phyloP scores from a whole-genome alignment of 192 early-diverging fungal species.

The Rhizophagus prolifer region DNA sequence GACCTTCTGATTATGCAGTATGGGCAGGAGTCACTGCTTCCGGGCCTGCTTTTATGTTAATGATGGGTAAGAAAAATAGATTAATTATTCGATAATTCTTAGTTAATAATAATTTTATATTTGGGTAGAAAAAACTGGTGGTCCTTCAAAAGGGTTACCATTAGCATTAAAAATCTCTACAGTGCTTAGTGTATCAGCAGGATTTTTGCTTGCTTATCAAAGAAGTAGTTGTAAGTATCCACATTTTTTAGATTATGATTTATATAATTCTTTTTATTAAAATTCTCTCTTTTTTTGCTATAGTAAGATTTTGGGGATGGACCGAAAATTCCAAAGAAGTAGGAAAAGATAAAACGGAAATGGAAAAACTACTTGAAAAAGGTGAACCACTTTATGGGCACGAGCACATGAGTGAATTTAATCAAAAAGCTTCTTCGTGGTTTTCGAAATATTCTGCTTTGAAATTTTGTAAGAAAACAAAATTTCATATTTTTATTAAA shows the following conservation, averaged over 20 bases:
- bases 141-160: constrained; percentile 38
- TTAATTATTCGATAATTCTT: neutral
- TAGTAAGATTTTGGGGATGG: constrained; percentile 92
- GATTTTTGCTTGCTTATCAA: constrained; percentile 80
- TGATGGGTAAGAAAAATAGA: constrained; percentile 63
- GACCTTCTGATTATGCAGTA: constrained; percentile 72
- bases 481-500: constrained; percentile 8
- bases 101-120: neutral
- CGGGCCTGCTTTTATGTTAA: constrained; percentile 73
- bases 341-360: constrained; percentile 64
- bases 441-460: constrained; percentile 68
- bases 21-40: constrained; percentile 61
- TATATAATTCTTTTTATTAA: neutral
- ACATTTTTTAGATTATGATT: neutral
- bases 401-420: constrained; percentile 51
- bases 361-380: constrained; percentile 56
- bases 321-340: constrained; percentile 84
- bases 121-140: neutral
- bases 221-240: constrained; percentile 64
- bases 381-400: constrained; percentile 71
- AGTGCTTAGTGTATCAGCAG: constrained; percentile 56
- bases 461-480: constrained; percentile 53
- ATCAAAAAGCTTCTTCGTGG: constrained; percentile 60
- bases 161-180: constrained; percentile 55
- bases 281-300: neutral